phyloP scores from a whole-genome alignment of 2,329 filamentous ascomycete genomes.

The Alternaria sp. region DNA sequence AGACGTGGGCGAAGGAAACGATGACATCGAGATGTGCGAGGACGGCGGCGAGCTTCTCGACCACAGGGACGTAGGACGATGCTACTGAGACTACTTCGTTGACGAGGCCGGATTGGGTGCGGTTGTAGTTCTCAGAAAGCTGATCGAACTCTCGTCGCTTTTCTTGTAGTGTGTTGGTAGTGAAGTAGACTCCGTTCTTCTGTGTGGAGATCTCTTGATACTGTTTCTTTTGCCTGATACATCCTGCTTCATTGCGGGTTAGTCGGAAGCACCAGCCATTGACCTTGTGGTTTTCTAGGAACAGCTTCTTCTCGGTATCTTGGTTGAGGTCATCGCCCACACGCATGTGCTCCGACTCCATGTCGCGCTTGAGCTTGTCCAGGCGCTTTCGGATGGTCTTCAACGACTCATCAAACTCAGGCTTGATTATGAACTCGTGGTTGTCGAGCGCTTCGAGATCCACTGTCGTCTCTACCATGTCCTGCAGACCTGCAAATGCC shows the following conservation, averaged over 20 bases:
- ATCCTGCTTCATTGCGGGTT: constrained; percentile 86
- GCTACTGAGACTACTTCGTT: constrained; percentile 92
- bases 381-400: constrained; percentile 89
- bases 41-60: constrained; percentile 86
- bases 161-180: constrained; percentile 78
- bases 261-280: constrained; percentile 97
- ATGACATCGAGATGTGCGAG: constrained; percentile 95
- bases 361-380: constrained; percentile 80
- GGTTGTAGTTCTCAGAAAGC: constrained; percentile 90
- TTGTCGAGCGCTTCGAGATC: constrained; percentile 94
- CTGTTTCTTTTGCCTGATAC: constrained; percentile 86
- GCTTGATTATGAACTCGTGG: constrained; percentile 98
- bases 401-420: constrained; percentile 91
- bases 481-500: constrained; percentile 82
- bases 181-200: constrained; percentile 99
- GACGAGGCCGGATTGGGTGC: constrained; percentile 89
- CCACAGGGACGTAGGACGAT: constrained; percentile 89
- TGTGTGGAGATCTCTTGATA: constrained; percentile 98
- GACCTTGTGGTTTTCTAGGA: constrained; percentile 93
- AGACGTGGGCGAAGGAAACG: constrained; percentile 89
- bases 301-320: constrained; percentile 97
- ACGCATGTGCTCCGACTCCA: constrained; percentile 79
- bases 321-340: constrained; percentile 84
- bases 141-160: constrained; percentile 92
- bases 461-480: constrained; percentile 98